phyloP scores from a whole-genome alignment of 1,284 basidiomycete species.

The Cryptococcus sp. region DNA sequence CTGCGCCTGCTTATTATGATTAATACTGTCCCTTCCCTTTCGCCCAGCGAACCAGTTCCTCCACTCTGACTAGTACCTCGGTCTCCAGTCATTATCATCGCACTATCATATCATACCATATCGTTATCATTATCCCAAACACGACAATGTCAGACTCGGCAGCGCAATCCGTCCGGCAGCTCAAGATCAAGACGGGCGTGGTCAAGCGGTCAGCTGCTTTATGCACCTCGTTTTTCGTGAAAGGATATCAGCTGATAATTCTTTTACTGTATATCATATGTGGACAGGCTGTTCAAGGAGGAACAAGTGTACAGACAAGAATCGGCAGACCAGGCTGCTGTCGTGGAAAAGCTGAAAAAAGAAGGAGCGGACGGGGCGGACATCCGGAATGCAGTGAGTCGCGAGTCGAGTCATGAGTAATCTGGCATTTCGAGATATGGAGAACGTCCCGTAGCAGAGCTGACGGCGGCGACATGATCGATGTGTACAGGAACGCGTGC shows the following conservation, averaged over 20 bases:
- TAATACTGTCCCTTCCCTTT: too few species aligned
- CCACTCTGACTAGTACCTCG: too few species aligned
- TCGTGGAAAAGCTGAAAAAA: slow-evolving; percentile 65
- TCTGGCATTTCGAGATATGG: not conserved
- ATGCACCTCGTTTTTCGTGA: not conserved
- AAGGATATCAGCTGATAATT: not conserved
- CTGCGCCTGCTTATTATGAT: too few species aligned
- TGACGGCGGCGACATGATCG: not conserved
- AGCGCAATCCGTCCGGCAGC: slow-evolving; percentile 56
- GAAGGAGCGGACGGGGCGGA: slow-evolving; percentile 74
- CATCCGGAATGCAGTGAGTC: slow-evolving; percentile 75
- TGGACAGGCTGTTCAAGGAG: slow-evolving; percentile 69
- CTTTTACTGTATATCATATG: too few species aligned
- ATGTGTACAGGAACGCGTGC: slow-evolving; percentile 63
- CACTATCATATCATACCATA: not conserved
- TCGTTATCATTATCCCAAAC: not conserved
- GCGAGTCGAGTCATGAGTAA: not conserved
- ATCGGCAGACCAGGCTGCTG: slow-evolving; percentile 62
- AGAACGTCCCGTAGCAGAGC: too few species aligned
- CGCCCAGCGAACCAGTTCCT: too few species aligned
- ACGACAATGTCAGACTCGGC: slow-evolving; percentile 36
- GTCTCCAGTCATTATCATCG: not conserved
- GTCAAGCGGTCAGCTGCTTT: slow-evolving; percentile 64
- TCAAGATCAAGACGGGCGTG: slow-evolving; percentile 77
- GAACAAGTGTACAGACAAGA: slow-evolving; percentile 69